phyloP scores from a whole-genome alignment of 2,329 filamentous ascomycete genomes.

The Aspergillus fijiensis region DNA sequence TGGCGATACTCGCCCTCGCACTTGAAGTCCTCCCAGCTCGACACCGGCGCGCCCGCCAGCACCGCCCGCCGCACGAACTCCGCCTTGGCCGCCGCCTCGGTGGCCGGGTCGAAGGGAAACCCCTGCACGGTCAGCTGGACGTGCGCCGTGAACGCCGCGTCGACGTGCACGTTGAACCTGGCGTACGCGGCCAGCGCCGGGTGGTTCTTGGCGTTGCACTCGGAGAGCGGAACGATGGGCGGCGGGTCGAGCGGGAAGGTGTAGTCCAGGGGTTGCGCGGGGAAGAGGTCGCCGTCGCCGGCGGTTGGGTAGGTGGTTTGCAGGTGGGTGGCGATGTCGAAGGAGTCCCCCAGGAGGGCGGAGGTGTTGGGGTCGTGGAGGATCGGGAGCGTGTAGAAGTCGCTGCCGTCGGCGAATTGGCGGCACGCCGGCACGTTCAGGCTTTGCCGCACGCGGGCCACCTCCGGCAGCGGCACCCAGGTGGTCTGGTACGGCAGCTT shows the following conservation, averaged over 20 bases:
- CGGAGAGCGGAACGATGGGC: slow-evolving; percentile 42
- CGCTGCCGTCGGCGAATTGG: slow-evolving; percentile 56
- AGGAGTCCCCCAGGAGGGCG: slow-evolving; percentile 58
- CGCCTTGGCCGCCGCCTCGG: slow-evolving; percentile 46
- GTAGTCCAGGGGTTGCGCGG: slow-evolving; percentile 45
- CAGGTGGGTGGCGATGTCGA: slow-evolving; percentile 64
- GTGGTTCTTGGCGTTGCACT: slow-evolving; percentile 21
- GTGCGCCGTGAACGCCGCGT: slow-evolving; percentile 54
- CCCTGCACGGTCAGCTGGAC: slow-evolving; percentile 40
- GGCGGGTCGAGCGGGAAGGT: slow-evolving; percentile 28
- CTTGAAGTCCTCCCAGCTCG: slow-evolving; percentile 41
- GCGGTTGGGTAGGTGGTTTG: slow-evolving; percentile 52
- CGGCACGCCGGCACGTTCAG: slow-evolving; percentile 53
- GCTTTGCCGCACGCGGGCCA: slow-evolving; percentile 48
- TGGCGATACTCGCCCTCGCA: slow-evolving; percentile 42
- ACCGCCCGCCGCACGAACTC: slow-evolving; percentile 43
- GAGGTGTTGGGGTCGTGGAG: slow-evolving; percentile 49
- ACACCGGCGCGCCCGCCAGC: slow-evolving; percentile 42
- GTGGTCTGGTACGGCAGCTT: slow-evolving; percentile 47
- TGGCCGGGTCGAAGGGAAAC: slow-evolving; percentile 54
- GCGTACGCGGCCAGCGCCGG: slow-evolving; percentile 42
- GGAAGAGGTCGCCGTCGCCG: slow-evolving; percentile 52
- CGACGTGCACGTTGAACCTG: slow-evolving; percentile 56
- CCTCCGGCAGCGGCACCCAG: slow-evolving; percentile 57
- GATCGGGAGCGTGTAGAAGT: slow-evolving; percentile 62